phyloP scores from a whole-genome alignment of 2,329 filamentous ascomycete species.

The Fusarium protoensiforme region DNA sequence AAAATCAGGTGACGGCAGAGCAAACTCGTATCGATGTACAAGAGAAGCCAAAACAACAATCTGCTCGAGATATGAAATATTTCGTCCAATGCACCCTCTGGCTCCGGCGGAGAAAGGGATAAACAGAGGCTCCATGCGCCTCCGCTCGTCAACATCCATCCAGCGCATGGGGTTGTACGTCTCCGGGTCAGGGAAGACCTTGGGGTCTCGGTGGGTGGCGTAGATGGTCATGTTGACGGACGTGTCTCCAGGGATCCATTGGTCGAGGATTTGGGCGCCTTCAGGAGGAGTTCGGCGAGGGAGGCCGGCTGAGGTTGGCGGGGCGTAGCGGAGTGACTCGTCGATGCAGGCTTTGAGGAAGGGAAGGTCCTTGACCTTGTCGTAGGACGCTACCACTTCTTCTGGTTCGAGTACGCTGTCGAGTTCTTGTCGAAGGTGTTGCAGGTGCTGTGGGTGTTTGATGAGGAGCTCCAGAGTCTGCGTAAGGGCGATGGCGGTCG shows the following conservation, averaged over 20 bases:
- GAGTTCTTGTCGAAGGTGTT: not conserved
- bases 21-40: slow-evolving; percentile 55
- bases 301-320: not conserved
- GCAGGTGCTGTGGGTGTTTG: not conserved
- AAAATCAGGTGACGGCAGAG: slow-evolving; percentile 8
- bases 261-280: not conserved
- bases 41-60: slow-evolving; percentile 53
- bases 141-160: not conserved
- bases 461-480: not conserved
- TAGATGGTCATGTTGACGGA: not conserved
- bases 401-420: not conserved
- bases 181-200: not conserved
- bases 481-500: not conserved
- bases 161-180: not conserved
- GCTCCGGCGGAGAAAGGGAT: not conserved
- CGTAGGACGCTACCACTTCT: not conserved
- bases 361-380: not conserved
- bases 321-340: not conserved
- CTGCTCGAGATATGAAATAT: slow-evolving; percentile 40
- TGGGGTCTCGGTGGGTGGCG: not conserved
- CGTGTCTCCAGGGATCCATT: not conserved
- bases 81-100: not conserved
- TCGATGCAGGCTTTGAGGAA: not conserved
- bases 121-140: not conserved
- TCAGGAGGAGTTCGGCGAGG: not conserved